Evolutionary conservation across 352 stramenopile genomes (phyloP), one percentile per base, ranked within the genome.

Genomic region (Pythium sp.): DNA sequence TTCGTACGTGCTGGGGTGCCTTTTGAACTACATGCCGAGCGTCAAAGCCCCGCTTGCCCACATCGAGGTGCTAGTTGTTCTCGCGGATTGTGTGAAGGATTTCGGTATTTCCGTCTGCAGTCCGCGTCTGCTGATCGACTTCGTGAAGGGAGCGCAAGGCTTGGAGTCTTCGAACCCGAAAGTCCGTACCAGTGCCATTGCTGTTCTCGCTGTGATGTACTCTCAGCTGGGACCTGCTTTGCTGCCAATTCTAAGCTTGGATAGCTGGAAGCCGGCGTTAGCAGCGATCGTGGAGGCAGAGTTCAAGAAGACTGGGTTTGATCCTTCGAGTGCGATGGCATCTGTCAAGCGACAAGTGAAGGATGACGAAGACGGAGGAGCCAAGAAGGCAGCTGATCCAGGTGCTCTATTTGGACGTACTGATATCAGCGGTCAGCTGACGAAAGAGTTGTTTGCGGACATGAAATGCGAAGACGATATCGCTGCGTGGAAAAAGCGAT

Each of bases 391-490:
- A 53, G 65, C 74, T 24, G 81, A 90, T 62, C 64, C 75, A 32
- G 77, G 80, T 15, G 79, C 77, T 34, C 67, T 94, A 2, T 94
- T 96, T 64, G 89, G 86, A 14, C 81, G 89, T 49, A 73, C 85
- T 11, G 89, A 96, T 64, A 80, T 95, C 24, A 94, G 86, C 51
- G 73, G 65, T 26, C 86, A 95, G 51, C 81, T 96, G 32, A 95
- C 89, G 22, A 96, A 94, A 62, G 86, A 96, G 9, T 67, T 96
- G n/a, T 78, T 96, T 53, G 86, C 82, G 1, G 78, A 92, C 47
- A 91, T 96, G 79, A 91, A 94, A 49, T 93, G 86, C 34, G 89
- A 95, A 71, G 81, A 91, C 2, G 86, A 94, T 64, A 95, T 93
- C 51, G 79, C 81, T 3, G 87, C 86, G 0, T 96, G 87, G 89